Evolutionary conservation across 495 filamentous ascomycete species (phyloP), one percentile per base, ranked within the genome.

Genomic region (Neurospora tetrasperma): DNA sequence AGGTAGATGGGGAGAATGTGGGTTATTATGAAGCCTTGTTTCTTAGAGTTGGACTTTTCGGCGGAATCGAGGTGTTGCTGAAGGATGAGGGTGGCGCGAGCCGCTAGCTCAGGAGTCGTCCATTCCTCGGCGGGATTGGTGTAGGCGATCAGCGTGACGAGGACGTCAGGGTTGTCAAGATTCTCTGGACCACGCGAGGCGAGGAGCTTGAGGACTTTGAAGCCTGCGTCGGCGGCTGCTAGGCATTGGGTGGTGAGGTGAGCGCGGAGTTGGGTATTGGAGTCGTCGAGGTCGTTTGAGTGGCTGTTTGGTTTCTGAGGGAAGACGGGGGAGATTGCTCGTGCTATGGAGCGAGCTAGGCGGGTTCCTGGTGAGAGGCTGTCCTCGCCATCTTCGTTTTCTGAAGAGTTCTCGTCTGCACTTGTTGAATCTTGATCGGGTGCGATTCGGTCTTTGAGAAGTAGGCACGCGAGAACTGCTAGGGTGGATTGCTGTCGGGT

Each of bases 41-140:
- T 79, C 9, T 74, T 79, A 3, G 38, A 43, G 0, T 27, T 31
- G 9, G 31, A 43, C 1, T 27, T 31, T 39, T 39, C 39, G 7
- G 39, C 39, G 40, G 69, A 73, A n/a, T 74, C 78, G 70, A 80
- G 82, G 38, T 83, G 80, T 2, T 79, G 75, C 4, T 83, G 75
- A 23, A 90, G 80, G 7, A 92, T 73, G 1, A 75, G 46, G 16
- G 78, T 78, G 0, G 88, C 83, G 3, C 75, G 73, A 8, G 73
- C 44, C 6, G 73, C 70, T 35, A 79, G 76, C 40, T 81, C 74
- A n/a, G 74, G 42, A 3, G 83, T 85, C 40, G 84, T 84, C 90
- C 90, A 92, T 39, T 84, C 83, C 76, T 91, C 86, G 31, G 76
- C 23, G 31, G 76, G 2, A 46, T 86, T 84, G 4, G 85, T 85